Evolutionary conservation across 257 asterid genomes (phyloP), one percentile per base, ranked within the genome.

Genomic region (Scutellaria baicalensis): DNA sequence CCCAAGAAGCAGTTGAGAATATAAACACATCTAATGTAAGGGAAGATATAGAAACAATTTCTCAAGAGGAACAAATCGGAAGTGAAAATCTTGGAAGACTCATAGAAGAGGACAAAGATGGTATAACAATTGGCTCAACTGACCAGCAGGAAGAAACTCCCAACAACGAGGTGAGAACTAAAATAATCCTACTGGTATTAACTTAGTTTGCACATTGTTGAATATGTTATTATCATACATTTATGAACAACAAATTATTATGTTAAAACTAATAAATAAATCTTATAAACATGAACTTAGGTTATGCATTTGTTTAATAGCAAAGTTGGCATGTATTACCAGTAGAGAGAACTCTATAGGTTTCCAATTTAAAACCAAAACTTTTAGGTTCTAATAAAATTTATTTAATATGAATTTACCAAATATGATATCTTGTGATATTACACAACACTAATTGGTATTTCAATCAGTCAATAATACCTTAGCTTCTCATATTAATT

Each of bases 61-160:
- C 75, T 18, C 63, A 21, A 9, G 77, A 71, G 56, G 73, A 78
- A 62, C 72, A 75, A 66, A 55, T 17, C 64, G 49, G 11, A 72
- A 48, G 14, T 18, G 49, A 38, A 13, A 44, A 39, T 71, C 68
- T 57, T 59, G 49, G 66, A 79, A 71, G 23, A 51, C 14, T 42
- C 31, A 33, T 40, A 8, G 68, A 23, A 17, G 78, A 62, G 58
- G 62, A 63, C 11, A 23, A 58, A 69, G 33, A 27, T 27, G 4
- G 33, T 27, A 27, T 27, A 27, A 42, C 59, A 59, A 51, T 6
- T 44, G 66, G 72, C 58, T 58, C 54, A 45, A 33, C 47, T 47
- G 51, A 36, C 51, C 20, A 21, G 48, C 13, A 57, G 17, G 64
- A 58, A 20, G 60, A 65, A 70, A 64, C 35, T 39, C 54, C 35